These are phyloP conservation scores for Neurospora africana DNA, from an alignment of 495 filamentous ascomycete genomes.

Conservation along the genomic window DNA sequence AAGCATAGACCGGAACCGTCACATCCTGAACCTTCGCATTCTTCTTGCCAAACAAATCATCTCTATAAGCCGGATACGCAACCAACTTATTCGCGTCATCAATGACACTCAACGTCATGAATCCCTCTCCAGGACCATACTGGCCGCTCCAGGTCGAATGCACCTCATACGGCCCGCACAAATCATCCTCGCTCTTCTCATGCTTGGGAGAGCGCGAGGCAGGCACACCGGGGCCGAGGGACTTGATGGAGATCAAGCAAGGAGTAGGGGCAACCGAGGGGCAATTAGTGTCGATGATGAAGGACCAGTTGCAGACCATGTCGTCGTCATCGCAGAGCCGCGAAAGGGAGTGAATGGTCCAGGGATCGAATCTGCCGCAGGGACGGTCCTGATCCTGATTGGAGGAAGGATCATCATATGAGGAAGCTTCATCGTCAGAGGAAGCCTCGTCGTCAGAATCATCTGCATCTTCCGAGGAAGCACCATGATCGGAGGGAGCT, in stretches of 20 bases:
- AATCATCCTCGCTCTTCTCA: neutral
- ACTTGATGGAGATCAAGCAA: neutral
- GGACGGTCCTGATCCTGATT: neutral
- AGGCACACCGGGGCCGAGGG: neutral
- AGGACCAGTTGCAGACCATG: neutral
- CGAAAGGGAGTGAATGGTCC: neutral
- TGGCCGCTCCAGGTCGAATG: neutral
- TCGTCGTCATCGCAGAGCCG: neutral
- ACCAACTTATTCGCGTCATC: neutral
- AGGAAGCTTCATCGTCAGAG: neutral
- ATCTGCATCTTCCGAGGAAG: neutral
- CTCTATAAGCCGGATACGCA: neutral
- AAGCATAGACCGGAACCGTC: neutral
- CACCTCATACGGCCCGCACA: slow-evolving; percentile 1
- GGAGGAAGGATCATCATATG: too few relatives aligned
- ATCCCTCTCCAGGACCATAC: slow-evolving; percentile 1
- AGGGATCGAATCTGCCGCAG: neutral
- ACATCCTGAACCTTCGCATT: neutral
- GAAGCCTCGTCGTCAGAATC: neutral
- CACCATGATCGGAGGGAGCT: neutral
- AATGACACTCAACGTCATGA: neutral
- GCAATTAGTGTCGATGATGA: neutral
- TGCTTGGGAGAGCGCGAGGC: neutral
- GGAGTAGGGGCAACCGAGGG: neutral
- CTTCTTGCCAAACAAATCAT: neutral